These are phyloP conservation scores for Fomitopsis pulvina DNA, from an alignment of 768 basidiomycete genomes.

Conservation along the genomic window DNA sequence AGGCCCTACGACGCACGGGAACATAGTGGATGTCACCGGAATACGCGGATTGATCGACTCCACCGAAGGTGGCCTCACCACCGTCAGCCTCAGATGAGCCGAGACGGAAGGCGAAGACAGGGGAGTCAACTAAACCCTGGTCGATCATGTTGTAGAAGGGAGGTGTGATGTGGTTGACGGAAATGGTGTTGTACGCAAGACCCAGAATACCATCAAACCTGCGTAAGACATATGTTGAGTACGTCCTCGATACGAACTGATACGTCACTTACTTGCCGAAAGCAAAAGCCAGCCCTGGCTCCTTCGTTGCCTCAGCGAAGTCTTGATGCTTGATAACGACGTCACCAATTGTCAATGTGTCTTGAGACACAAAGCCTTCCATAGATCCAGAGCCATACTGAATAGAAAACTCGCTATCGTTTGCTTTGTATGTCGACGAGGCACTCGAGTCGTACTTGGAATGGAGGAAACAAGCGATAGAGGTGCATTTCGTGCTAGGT, in stretches of 20 bases:
- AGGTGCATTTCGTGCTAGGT: slow-evolving; percentile 72
- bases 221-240: neutral
- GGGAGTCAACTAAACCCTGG: slow-evolving; percentile 71
- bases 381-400: slow-evolving; percentile 95
- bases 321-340: slow-evolving; percentile 66
- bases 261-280: slow-evolving; percentile 84
- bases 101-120: slow-evolving; percentile 92
- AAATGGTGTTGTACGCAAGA: slow-evolving; percentile 91
- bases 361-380: slow-evolving; percentile 91
- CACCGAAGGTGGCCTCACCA: slow-evolving; percentile 90
- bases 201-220: slow-evolving; percentile 97
- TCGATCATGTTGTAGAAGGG: slow-evolving; percentile 94
- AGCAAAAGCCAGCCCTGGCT: slow-evolving; percentile 95
- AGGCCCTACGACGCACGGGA: slow-evolving; percentile 90
- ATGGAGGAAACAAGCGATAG: slow-evolving; percentile 93
- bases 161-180: slow-evolving; percentile 87
- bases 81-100: slow-evolving; percentile 83
- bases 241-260: neutral
- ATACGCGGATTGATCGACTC: slow-evolving; percentile 73
- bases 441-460: slow-evolving; percentile 77
- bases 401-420: slow-evolving; percentile 85
- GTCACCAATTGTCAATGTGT: slow-evolving; percentile 77
- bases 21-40: slow-evolving; percentile 78
- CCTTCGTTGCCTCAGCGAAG: slow-evolving; percentile 94
- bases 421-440: slow-evolving; percentile 84